Base-by-base conservation (phyloP, 2,329 filamentous ascomycete species). In the Claviceps fusiformis region DNA sequence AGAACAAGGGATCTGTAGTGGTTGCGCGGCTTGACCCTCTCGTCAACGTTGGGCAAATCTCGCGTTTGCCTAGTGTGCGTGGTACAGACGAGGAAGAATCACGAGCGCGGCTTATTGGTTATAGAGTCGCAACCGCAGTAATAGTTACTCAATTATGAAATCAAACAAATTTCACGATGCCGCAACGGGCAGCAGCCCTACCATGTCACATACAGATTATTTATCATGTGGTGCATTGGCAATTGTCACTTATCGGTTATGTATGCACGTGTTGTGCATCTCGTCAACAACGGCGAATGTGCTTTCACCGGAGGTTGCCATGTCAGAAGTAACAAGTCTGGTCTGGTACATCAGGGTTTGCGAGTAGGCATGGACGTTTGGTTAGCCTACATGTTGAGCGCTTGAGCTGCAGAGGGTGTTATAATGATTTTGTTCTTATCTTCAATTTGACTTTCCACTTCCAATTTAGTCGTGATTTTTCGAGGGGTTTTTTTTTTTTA, bases 11-110 rank as follows among this genome's bases (percentile, higher is more conserved):
- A 1, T 44, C n/a, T 11, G 37, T 29, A 37, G 29, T 50, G 47
- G 39, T 39, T 54, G 53, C 53, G 41, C n/a, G 29, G 35, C n/a
- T 50, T 35, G 39, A n/a, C 29, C 5, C 53, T 10, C 29, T n/a
- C 39, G 19, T 50, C 53, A 35, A 15, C 10, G 53, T 50, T 44
- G 39, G 47, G 46, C 47, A 54, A 54, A 50, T 50, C 47, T 54
- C 29, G 46, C 45, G 41, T 54, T 50, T 15, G 11, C 33, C 29
- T 43, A 5, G 31, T 45, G 41, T 54, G 53, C 33, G 53, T 54
- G 13, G 47, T 29, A 50, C 53, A 50, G 29, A 31, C 37, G 27
- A 50, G 46, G 29, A 39, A 27, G 24, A 33, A 50, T 11, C n/a
- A 50, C n/a, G 41, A 50, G 39, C 8, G 41, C 29, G 53, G 29